Evolutionary conservation across 306 rosid species (phyloP), one percentile per base, ranked within the genome.

Genomic region (Coriaria nepalensis): DNA sequence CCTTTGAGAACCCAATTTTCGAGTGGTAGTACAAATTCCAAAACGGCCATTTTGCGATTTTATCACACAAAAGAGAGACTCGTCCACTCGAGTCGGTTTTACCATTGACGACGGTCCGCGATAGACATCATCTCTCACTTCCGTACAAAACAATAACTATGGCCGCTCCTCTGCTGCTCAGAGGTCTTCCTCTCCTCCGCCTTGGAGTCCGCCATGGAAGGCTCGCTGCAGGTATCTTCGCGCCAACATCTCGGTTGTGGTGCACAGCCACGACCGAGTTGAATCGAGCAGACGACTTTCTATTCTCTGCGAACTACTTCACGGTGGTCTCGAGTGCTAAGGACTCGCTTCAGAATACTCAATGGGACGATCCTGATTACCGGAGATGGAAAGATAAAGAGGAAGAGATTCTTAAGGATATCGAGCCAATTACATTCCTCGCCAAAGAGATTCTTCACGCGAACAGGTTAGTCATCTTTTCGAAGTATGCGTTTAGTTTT

Each of bases 371-470:
- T 13, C 63, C 81, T 0, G 81, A 77, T 10, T 81, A 57, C 56
- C 69, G 82, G 6, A 76, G 62, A 46, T 90, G 92, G 95, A 81
- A 75, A 63, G 62, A 81, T 40, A 72, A 68, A 52, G 90, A 84
- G 57, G 47, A 61, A 0, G 83, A 70, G 65, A 84, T 90, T 59
- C 75, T 79, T 37, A 44, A 33, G 2, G 97, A 90, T 47, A 71
- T 88, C 51, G 77, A 74, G 45, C 95, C 96, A 11, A 50, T 78
- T 15, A 6, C 67, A 44, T 45, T 53, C 64, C 77, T 83, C 32
- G 54, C 83, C 10, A 88, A 76, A 62, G 80, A 74, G 5, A 90
- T 90, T 62, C 78, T 90, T 41, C 97, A 84, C 64, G 80, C 95
- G 0, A 35, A 43, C 49, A 70, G 70, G 86, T 76, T 32, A 8